These are phyloP conservation scores for Eutrema yunnanense DNA, from an alignment of 345 rosid genomes.

Conservation along the genomic window DNA sequence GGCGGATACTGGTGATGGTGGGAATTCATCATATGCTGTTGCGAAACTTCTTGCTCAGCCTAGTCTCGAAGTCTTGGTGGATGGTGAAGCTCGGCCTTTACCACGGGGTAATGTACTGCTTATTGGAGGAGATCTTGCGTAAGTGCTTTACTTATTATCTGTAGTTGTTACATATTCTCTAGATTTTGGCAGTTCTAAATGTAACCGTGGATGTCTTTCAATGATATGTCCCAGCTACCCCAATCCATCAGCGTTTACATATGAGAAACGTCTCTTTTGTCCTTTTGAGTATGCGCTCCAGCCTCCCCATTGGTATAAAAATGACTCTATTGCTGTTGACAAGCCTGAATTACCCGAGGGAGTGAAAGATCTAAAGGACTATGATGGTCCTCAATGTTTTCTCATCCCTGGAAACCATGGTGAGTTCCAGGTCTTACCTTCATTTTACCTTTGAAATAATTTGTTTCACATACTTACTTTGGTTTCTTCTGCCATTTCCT, in stretches of 20 bases:
- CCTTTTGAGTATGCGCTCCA: constrained; percentile 97
- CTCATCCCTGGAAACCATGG: constrained; percentile 98
- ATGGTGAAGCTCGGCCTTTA: constrained; percentile 40
- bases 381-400: constrained; percentile 93
- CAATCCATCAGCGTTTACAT: constrained; percentile 87
- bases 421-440: constrained; percentile 36
- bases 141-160: constrained; percentile 38
- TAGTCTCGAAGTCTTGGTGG: constrained; percentile 34
- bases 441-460: background rate
- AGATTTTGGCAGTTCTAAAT: background rate
- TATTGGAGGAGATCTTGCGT: constrained; percentile 99
- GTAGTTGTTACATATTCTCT: constrained; percentile 3
- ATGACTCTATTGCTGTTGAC: constrained; percentile 64
- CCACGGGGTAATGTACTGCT: constrained; percentile 75
- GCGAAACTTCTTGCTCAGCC: constrained; percentile 96
- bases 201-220: background rate
- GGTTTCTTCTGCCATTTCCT: constrained; percentile 7
- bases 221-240: constrained; percentile 60
- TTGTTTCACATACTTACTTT: constrained; percentile 2
- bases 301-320: constrained; percentile 83
- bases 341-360: constrained; percentile 86
- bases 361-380: constrained; percentile 63
- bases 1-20: constrained; percentile 99
- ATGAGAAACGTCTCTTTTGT: constrained; percentile 80
- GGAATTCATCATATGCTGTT: constrained; percentile 83